Evolutionary conservation across 148 eudicot genomes (phyloP).

Genomic region (Amaranthus cruentus): DNA sequence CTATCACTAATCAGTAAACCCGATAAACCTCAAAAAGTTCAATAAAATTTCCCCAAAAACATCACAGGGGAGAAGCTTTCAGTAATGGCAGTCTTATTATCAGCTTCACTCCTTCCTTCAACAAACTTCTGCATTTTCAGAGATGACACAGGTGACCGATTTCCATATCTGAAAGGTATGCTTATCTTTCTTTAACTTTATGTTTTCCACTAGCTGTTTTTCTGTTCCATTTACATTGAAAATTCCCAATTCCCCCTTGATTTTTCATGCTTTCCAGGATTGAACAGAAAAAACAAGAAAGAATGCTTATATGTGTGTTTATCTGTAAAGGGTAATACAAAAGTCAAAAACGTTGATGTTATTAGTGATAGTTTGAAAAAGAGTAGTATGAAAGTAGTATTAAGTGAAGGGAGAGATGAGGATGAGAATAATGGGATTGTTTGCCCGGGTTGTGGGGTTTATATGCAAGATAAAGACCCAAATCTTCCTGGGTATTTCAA

Average conservation of each 20-base stretch:
- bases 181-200: background rate
- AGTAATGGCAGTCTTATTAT: constrained; percentile 44
- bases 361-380: constrained; percentile 34
- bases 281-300: constrained; percentile 25
- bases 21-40: no score
- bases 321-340: constrained; percentile 44
- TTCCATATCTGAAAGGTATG: constrained; percentile 35
- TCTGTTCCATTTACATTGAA: constrained; percentile 2
- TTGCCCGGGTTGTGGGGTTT: constrained; percentile 97
- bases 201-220: constrained; percentile 4
- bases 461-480: constrained; percentile 88
- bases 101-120: constrained; percentile 37
- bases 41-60: no score
- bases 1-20: no score
- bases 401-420: constrained; percentile 89
- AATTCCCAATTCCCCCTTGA: constrained; percentile 17
- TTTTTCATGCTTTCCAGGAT: constrained; percentile 29
- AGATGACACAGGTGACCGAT: constrained; percentile 16
- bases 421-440: constrained; percentile 63
- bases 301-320: constrained; percentile 30
- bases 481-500: constrained; percentile 73
- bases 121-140: constrained; percentile 22
- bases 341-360: constrained; percentile 31
- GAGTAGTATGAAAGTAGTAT: constrained; percentile 35
- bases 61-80: background rate